Evolutionary conservation across 306 rosid genomes (phyloP).

Genomic region (Prunus padus): DNA sequence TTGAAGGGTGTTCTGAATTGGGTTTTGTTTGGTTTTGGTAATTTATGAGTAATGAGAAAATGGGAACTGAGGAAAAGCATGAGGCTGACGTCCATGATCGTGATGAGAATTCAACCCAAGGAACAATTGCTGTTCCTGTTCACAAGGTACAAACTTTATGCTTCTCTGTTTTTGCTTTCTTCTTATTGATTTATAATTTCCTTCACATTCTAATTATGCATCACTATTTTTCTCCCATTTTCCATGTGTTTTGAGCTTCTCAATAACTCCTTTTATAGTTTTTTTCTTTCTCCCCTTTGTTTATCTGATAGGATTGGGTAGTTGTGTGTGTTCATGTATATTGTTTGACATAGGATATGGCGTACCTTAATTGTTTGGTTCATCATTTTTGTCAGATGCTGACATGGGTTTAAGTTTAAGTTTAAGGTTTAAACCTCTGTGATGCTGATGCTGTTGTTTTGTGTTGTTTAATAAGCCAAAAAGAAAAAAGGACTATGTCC

Average conservation of each 20-base stretch:
- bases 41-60: constrained; percentile 19
- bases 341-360: background rate
- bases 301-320: background rate
- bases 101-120: constrained; percentile 31
- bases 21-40: constrained; percentile 25
- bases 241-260: background rate
- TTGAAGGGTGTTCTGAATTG: constrained; percentile 16
- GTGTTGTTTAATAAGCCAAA: background rate
- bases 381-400: no score
- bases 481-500: background rate
- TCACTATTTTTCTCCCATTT: background rate
- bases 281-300: background rate
- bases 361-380: no score
- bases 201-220: background rate
- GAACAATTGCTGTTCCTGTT: constrained; percentile 39
- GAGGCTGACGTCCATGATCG: constrained; percentile 21
- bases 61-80: constrained; percentile 50
- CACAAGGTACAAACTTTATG: constrained; percentile 43
- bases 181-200: background rate
- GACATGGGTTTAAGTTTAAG: no score
- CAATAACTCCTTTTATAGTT: background rate
- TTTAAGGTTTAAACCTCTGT: no score
- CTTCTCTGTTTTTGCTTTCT: background rate
- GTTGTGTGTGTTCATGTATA: background rate
- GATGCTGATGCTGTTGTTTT: background rate